Evolutionary conservation across 202 grass and related monocot genomes (phyloP).

Genomic region (Sporobolus alterniflorus): DNA sequence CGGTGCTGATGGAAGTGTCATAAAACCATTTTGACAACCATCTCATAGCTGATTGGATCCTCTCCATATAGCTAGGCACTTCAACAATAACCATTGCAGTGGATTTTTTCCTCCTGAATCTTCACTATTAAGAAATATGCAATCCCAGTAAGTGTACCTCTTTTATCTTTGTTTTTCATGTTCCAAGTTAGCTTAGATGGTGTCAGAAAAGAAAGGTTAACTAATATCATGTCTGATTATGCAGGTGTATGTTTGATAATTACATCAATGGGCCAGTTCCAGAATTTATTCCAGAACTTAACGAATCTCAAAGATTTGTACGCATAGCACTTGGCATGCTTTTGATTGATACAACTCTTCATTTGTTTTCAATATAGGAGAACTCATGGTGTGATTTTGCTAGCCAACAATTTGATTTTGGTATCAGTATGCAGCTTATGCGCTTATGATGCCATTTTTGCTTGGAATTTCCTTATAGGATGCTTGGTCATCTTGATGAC

Average conservation of each 20-base stretch:
- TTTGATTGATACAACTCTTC: neutral
- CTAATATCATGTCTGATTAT: neutral
- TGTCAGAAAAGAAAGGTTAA: conserved; percentile 8
- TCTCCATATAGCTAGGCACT: conserved; percentile 61
- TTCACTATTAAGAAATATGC: conserved; percentile 33
- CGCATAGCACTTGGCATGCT: conserved; percentile 2
- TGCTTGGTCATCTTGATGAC: conserved; percentile 56
- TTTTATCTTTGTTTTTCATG: neutral
- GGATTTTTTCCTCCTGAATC: conserved; percentile 41
- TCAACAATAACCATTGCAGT: conserved; percentile 57
- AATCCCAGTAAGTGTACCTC: conserved; percentile 48
- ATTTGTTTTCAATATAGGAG: conserved; percentile 13
- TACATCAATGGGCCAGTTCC: conserved; percentile 49
- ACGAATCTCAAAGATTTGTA: conserved; percentile 60
- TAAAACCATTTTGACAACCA: too few relatives aligned
- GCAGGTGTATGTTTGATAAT: conserved; percentile 76
- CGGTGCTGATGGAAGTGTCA: too few relatives aligned
- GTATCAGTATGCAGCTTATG: neutral
- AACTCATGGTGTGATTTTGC: conserved; percentile 25
- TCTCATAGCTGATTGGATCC: conserved; percentile 34
- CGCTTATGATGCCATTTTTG: neutral
- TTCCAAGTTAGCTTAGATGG: neutral
- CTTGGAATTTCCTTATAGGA: conserved; percentile 37
- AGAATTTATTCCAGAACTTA: conserved; percentile 46
- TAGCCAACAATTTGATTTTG: conserved; percentile 1